Conservation (phyloP, 2,329 filamentous ascomycete species). For the Trichophyton benhamiae region DNA sequence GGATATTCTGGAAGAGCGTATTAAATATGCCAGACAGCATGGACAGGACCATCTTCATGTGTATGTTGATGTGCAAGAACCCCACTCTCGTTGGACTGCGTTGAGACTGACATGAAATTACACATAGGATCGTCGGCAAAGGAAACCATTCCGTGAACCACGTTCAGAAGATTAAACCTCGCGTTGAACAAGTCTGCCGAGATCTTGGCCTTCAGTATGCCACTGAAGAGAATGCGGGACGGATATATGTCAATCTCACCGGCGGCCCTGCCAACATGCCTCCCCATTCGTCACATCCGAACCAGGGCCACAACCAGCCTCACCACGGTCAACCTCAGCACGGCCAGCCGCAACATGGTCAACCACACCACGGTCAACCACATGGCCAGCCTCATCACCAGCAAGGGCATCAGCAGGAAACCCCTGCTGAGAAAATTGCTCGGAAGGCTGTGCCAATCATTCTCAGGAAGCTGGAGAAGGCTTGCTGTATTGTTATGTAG, state of each 20-base stretch:
- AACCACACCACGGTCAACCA: slow-evolving; percentile 13
- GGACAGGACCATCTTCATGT: slow-evolving; percentile 80
- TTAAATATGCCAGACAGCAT: slow-evolving; percentile 59
- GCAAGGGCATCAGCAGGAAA: background rate
- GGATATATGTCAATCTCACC: slow-evolving; percentile 77
- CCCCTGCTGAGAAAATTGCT: slow-evolving; percentile 5
- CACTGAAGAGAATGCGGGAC: slow-evolving; percentile 79
- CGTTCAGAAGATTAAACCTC: slow-evolving; percentile 90
- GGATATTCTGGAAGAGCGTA: slow-evolving; percentile 74
- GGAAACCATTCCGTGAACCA: slow-evolving; percentile 75
- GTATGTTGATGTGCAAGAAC: slow-evolving; percentile 26
- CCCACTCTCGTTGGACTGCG: background rate
- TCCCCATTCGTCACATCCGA: slow-evolving; percentile 24
- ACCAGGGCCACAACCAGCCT: slow-evolving; percentile 21
- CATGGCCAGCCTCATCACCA: slow-evolving; percentile 21
- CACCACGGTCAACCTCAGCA: slow-evolving; percentile 20
- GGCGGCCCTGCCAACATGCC: slow-evolving; percentile 51
- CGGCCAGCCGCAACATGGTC: slow-evolving; percentile 20
- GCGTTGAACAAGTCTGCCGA: slow-evolving; percentile 73
- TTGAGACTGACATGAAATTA: background rate
- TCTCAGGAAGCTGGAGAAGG: slow-evolving; percentile 52
- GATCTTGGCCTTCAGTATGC: slow-evolving; percentile 71
- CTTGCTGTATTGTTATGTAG: slow-evolving; percentile 67
- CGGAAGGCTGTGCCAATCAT: slow-evolving; percentile 50
- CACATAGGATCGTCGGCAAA: slow-evolving; percentile 70